Conservation (phyloP, 192 early-diverging fungal genomes). For the Hyaloraphidium curvatum region DNA sequence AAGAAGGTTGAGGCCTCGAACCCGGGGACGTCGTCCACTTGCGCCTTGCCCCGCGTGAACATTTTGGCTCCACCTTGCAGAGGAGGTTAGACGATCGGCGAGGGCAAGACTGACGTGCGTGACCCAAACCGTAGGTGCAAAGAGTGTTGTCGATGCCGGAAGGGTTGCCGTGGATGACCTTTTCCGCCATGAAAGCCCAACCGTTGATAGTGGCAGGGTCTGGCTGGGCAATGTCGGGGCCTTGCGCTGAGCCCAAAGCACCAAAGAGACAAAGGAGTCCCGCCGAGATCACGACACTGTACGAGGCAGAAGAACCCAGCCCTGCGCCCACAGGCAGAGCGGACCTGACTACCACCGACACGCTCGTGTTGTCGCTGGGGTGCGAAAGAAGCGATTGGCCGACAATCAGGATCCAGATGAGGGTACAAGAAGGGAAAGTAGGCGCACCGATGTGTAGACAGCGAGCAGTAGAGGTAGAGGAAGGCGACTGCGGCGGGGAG, state of each 20-base stretch:
- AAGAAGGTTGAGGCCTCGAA: slow-evolving; percentile 29
- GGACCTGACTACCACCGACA: slow-evolving; percentile 49
- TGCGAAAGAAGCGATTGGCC: neutral
- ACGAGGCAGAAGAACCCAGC: slow-evolving; percentile 89
- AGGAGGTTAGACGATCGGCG: no score
- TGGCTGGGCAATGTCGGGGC: neutral
- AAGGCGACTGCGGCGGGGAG: slow-evolving; percentile 41
- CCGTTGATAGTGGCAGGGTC: slow-evolving; percentile 45
- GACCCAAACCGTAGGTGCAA: slow-evolving; percentile 60
- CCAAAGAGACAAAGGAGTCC: slow-evolving; percentile 44
- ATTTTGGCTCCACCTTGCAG: slow-evolving; percentile 51
- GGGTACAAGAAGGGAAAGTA: neutral
- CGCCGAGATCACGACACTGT: slow-evolving; percentile 56
- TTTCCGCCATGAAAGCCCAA: slow-evolving; percentile 85
- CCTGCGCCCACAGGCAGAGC: slow-evolving; percentile 80
- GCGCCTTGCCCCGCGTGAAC: slow-evolving; percentile 40
- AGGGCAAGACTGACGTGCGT: no score
- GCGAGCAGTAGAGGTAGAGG: slow-evolving; percentile 33
- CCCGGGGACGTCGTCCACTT: no score
- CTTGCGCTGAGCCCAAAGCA: slow-evolving; percentile 19
- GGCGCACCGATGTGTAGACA: slow-evolving; percentile 6
- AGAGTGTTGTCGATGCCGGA: slow-evolving; percentile 91
- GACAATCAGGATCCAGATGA: neutral
- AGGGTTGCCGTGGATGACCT: slow-evolving; percentile 87
- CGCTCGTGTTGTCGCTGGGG: slow-evolving; percentile 4